Evolutionary conservation across 2,329 filamentous ascomycete genomes (phyloP).

Genomic region (Arthrobotrys musiformis): DNA sequence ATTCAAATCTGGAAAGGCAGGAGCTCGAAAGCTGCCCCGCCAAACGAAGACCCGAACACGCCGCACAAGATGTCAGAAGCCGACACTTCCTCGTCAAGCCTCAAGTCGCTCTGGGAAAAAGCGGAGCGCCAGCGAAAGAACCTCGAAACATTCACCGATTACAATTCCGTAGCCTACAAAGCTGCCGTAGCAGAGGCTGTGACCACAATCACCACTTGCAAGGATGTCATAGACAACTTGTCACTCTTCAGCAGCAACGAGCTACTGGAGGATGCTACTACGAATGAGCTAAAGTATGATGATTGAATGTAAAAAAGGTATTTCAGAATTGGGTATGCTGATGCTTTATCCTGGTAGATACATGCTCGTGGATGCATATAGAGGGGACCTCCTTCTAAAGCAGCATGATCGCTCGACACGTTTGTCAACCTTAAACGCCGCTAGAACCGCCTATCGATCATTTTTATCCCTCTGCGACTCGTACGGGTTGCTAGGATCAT

Average conservation of each 20-base stretch:
- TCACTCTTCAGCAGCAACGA: slow-evolving; percentile 94
- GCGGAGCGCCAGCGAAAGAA: slow-evolving; percentile 41
- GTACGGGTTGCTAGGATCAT: slow-evolving; percentile 76
- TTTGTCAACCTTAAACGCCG: slow-evolving; percentile 71
- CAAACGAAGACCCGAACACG: background rate
- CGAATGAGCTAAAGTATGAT: slow-evolving; percentile 78
- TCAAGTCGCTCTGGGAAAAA: slow-evolving; percentile 53
- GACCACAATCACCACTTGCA: slow-evolving; percentile 77
- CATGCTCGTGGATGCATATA: slow-evolving; percentile 78
- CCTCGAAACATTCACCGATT: slow-evolving; percentile 34
- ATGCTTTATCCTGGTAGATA: slow-evolving; percentile 66
- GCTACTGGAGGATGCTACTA: slow-evolving; percentile 83
- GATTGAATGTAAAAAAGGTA: background rate
- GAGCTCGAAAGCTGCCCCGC: background rate
- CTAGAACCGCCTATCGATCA: slow-evolving; percentile 77
- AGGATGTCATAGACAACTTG: slow-evolving; percentile 74
- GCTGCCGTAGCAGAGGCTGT: slow-evolving; percentile 67
- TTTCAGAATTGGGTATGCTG: background rate
- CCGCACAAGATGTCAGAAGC: slow-evolving; percentile 38
- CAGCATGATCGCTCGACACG: slow-evolving; percentile 67
- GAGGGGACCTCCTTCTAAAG: slow-evolving; percentile 82
- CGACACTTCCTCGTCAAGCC: slow-evolving; percentile 22
- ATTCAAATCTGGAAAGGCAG: background rate
- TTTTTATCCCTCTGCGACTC: slow-evolving; percentile 81
- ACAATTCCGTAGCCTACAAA: slow-evolving; percentile 42